Percentiles rank a stretch among this genome's conserved stretches.
These are phyloP conservation scores for Geranium incanum DNA, from an alignment of 441 rosid species.

Conservation along the genomic window DNA sequence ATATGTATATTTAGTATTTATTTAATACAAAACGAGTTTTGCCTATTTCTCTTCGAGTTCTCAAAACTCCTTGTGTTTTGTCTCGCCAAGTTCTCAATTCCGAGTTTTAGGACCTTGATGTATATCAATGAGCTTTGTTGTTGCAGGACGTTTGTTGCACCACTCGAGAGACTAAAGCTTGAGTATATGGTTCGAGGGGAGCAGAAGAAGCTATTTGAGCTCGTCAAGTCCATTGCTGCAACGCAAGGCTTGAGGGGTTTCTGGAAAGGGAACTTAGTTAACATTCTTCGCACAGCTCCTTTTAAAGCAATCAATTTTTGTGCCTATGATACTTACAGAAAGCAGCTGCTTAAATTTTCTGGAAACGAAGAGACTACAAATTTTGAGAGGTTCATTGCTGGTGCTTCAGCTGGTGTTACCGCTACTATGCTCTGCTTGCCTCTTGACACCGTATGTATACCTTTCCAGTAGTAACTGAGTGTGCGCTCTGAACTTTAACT, in stretches of 20 bases:
- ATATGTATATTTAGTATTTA: too few species aligned
- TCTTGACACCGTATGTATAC: constrained; percentile 59
- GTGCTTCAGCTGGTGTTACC: constrained; percentile 82
- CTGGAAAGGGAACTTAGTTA: constrained; percentile 79
- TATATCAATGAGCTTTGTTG: constrained; percentile 17
- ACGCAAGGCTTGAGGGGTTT: constrained; percentile 68
- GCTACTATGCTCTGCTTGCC: constrained; percentile 74
- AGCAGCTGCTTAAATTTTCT: constrained; percentile 56
- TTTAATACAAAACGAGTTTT: too few species aligned
- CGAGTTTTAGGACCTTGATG: too few species aligned
- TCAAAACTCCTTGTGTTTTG: too few species aligned
- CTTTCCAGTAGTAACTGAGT: neutral
- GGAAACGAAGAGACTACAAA: constrained; percentile 67
- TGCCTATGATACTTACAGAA: constrained; percentile 71
- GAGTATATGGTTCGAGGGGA: constrained; percentile 81
- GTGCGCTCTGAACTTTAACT: neutral
- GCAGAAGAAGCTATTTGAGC: constrained; percentile 52
- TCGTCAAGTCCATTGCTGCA: constrained; percentile 46
- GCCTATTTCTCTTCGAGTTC: too few species aligned
- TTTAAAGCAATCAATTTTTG: constrained; percentile 78
- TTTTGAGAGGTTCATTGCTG: constrained; percentile 73
- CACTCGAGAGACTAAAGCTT: constrained; percentile 77
- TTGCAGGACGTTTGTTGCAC: constrained; percentile 68
- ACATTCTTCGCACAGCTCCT: constrained; percentile 77
- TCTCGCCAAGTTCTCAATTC: too few species aligned